A percentile compares a stretch with the other conserved stretches of the same genome.
These are phyloP conservation scores for Echium plantagineum DNA, from an alignment of 257 asterid genomes.

Conservation along the genomic window DNA sequence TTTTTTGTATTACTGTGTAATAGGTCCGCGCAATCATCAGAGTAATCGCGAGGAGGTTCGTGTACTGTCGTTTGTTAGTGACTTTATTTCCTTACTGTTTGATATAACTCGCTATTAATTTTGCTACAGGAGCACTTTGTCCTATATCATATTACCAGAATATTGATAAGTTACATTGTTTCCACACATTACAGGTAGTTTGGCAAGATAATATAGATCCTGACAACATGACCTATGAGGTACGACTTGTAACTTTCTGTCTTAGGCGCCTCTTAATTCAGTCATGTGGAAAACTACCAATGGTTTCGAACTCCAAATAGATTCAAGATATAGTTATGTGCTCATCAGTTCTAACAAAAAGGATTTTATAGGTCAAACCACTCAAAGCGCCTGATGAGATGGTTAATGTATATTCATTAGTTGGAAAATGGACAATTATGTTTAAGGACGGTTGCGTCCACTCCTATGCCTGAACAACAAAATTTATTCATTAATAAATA, in stretches of 20 bases:
- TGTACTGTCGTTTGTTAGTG: not conserved
- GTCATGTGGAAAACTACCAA: not conserved
- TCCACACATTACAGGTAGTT: slow-evolving; percentile 31
- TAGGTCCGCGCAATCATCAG: slow-evolving; percentile 68
- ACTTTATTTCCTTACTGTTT: not conserved
- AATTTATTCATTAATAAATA: no score
- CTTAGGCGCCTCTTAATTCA: not conserved
- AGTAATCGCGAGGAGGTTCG: slow-evolving; percentile 60
- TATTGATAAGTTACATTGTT: slow-evolving; percentile 10
- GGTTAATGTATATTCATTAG: no score
- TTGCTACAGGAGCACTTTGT: not conserved
- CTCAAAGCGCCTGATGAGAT: not conserved
- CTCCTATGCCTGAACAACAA: no score
- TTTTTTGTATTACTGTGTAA: slow-evolving; percentile 14
- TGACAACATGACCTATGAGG: slow-evolving; percentile 82
- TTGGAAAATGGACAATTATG: not conserved
- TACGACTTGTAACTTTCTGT: slow-evolving; percentile 10
- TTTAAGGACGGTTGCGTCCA: no score
- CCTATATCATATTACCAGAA: not conserved
- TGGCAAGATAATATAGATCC: slow-evolving; percentile 68
- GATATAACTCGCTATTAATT: not conserved
- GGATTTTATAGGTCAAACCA: not conserved
- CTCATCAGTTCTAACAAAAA: not conserved
- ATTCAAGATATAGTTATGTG: not conserved
- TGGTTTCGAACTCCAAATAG: not conserved